Percentiles rank a stretch among this genome's conserved stretches.
These are phyloP conservation scores for Paratrimastix pyriformis DNA, from an alignment of 78 protist species.

Conservation along the genomic window DNA sequence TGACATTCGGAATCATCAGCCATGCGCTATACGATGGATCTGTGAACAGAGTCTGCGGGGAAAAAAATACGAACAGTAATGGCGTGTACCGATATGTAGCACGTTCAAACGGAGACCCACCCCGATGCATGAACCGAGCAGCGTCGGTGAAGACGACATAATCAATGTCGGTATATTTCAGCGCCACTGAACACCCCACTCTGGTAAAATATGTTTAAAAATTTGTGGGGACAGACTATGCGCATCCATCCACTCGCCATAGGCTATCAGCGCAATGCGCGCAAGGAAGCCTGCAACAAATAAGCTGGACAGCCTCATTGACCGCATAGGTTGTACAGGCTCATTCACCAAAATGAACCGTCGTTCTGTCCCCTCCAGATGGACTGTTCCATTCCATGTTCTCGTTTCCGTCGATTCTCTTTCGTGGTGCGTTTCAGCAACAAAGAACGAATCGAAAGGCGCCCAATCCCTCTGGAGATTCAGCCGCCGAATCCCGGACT, in stretches of 20 bases:
- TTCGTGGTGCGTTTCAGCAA: no score
- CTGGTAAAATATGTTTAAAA: background rate
- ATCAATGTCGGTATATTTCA: conserved; percentile 81
- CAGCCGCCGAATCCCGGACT: no score
- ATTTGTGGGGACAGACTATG: background rate
- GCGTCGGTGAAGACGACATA: conserved; percentile 84
- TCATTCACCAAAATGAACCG: no score
- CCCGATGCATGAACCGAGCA: conserved; percentile 57
- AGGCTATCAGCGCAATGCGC: conserved; percentile 4
- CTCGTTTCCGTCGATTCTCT: no score
- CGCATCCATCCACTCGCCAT: conserved; percentile 8
- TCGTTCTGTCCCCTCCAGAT: no score
- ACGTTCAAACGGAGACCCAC: conserved; percentile 73
- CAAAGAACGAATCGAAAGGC: no score
- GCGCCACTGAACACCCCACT: background rate
- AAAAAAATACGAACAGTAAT: conserved; percentile 34
- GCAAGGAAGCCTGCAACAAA: no score
- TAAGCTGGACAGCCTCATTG: no score
- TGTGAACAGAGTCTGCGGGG: no score
- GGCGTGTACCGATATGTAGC: conserved; percentile 89
- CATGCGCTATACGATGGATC: conserved; percentile 35
- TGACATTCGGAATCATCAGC: conserved; percentile 65
- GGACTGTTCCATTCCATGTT: no score
- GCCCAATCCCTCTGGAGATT: no score
- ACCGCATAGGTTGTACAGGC: no score